Evolutionary conservation across 2,329 filamentous ascomycete genomes (phyloP).

Genomic region (Diaporthe velutina): DNA sequence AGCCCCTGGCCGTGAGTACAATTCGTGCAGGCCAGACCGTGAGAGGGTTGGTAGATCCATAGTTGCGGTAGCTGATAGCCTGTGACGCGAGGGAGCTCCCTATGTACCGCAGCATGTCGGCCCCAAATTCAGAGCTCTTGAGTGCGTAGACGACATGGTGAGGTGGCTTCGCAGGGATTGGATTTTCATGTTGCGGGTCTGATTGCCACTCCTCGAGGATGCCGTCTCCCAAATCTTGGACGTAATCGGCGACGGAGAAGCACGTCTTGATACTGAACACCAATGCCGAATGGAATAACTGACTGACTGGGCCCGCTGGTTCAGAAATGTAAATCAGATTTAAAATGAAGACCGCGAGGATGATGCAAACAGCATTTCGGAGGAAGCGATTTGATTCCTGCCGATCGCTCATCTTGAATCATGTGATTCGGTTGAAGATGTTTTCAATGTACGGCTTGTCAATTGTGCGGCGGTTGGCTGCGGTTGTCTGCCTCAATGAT

Average conservation of each 20-base stretch:
- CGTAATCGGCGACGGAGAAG: background rate
- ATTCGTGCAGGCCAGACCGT: no score
- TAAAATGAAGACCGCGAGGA: background rate
- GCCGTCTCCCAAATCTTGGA: background rate
- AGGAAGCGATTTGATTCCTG: no score
- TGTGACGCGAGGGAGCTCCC: background rate
- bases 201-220: background rate
- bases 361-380: background rate
- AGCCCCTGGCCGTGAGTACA: no score
- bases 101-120: background rate
- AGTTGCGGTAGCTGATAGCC: background rate
- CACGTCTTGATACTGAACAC: background rate
- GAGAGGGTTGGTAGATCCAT: background rate
- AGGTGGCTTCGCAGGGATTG: background rate
- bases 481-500: no score
- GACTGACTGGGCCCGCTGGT: background rate
- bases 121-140: background rate
- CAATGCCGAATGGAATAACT: background rate
- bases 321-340: background rate
- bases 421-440: background rate
- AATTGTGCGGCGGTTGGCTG: background rate
- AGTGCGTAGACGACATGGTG: background rate
- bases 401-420: background rate
- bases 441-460: background rate
- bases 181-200: no score